These are phyloP conservation scores for Cylindrodendrum hubeiense DNA, from an alignment of 2,329 filamentous ascomycete genomes.

Conservation along the genomic window DNA sequence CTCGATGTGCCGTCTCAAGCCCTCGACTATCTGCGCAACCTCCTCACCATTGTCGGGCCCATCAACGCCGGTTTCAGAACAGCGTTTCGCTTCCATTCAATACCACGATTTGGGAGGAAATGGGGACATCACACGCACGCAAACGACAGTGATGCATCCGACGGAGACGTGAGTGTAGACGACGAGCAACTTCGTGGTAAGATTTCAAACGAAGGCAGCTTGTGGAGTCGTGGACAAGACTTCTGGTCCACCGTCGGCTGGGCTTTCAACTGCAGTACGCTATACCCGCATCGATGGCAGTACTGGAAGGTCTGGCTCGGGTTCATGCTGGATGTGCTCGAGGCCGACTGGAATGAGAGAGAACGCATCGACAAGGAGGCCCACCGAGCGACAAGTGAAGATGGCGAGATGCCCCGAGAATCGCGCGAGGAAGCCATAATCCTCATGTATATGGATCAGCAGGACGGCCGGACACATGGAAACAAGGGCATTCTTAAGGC, in stretches of 20 bases:
- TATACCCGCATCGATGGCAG: slow-evolving; percentile 80
- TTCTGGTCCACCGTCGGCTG: slow-evolving; percentile 93
- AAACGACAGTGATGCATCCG: slow-evolving; percentile 56
- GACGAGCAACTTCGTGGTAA: slow-evolving; percentile 67
- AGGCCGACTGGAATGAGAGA: slow-evolving; percentile 75
- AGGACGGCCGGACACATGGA: slow-evolving; percentile 58
- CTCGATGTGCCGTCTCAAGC: slow-evolving; percentile 74
- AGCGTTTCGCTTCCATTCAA: slow-evolving; percentile 76
- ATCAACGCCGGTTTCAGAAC: slow-evolving; percentile 76
- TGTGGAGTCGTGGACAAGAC: slow-evolving; percentile 84
- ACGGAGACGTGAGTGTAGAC: slow-evolving; percentile 58
- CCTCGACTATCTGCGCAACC: slow-evolving; percentile 76
- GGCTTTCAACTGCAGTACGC: slow-evolving; percentile 90
- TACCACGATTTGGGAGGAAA: slow-evolving; percentile 45
- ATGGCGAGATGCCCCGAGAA: slow-evolving; percentile 41
- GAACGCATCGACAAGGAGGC: slow-evolving; percentile 59
- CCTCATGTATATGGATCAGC: slow-evolving; percentile 67
- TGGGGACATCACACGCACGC: slow-evolving; percentile 55
- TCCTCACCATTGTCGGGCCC: slow-evolving; percentile 75
- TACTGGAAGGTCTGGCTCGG: slow-evolving; percentile 86
- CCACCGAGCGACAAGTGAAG: slow-evolving; percentile 34
- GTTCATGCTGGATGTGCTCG: slow-evolving; percentile 82
- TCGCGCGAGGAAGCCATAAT: slow-evolving; percentile 69
- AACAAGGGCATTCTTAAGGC: slow-evolving; percentile 72
- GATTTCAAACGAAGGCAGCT: slow-evolving; percentile 72